A percentile compares a stretch with the other conserved stretches of the same genome.
These are phyloP conservation scores for Scedosporium aurantiacum DNA, from an alignment of 2,329 filamentous ascomycete species.

Conservation along the genomic window DNA sequence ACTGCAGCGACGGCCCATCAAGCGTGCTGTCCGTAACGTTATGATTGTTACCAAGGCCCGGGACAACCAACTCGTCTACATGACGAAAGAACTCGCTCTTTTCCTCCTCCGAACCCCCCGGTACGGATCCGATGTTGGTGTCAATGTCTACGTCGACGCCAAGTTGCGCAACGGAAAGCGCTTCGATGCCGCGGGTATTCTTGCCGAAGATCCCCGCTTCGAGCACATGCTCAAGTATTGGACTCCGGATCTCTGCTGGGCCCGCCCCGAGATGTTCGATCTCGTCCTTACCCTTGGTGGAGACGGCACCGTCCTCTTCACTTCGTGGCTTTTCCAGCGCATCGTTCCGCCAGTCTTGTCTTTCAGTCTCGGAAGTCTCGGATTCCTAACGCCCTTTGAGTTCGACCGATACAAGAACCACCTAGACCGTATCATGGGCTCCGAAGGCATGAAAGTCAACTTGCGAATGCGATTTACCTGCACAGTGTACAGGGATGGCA, in stretches of 20 bases:
- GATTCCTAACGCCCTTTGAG: slow-evolving; percentile 81
- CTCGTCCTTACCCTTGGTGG: slow-evolving; percentile 81
- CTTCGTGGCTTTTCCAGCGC: slow-evolving; percentile 84
- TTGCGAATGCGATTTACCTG: slow-evolving; percentile 98
- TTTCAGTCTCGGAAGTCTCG: slow-evolving; percentile 73
- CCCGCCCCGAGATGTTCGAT: slow-evolving; percentile 87
- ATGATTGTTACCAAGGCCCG: slow-evolving; percentile 99
- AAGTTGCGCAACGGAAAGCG: slow-evolving; percentile 82
- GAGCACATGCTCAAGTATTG: slow-evolving; percentile 84
- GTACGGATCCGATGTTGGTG: slow-evolving; percentile 79
- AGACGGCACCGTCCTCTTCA: slow-evolving; percentile 79
- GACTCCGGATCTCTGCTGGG: slow-evolving; percentile 94
- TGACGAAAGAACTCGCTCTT: slow-evolving; percentile 76
- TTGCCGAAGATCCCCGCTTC: slow-evolving; percentile 66
- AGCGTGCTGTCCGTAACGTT: slow-evolving; percentile 79
- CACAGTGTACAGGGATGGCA: slow-evolving; percentile 74
- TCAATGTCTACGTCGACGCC: slow-evolving; percentile 96
- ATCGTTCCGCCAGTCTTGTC: slow-evolving; percentile 77
- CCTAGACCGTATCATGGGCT: slow-evolving; percentile 82
- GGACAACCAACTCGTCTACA: slow-evolving; percentile 81
- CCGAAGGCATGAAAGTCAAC: slow-evolving; percentile 92
- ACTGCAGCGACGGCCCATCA: slow-evolving; percentile 82
- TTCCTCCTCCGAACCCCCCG: slow-evolving; percentile 85
- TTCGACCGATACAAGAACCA: slow-evolving; percentile 82
- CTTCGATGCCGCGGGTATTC: slow-evolving; percentile 65